These are phyloP conservation scores for Cyberlindnera veronae DNA, from an alignment of 805 yeast species.

Conservation along the genomic window DNA sequence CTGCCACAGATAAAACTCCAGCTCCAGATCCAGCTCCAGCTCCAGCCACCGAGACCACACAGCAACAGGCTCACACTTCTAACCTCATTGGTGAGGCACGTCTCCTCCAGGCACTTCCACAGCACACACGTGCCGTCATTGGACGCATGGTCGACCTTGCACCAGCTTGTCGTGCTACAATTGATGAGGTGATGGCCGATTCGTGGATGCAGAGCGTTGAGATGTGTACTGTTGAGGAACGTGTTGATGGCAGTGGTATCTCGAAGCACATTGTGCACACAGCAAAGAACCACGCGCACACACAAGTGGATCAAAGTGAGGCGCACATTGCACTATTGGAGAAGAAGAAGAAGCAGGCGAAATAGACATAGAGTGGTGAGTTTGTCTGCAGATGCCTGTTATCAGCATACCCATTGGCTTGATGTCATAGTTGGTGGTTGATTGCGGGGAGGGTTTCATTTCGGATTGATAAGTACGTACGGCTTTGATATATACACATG, in stretches of 20 bases:
- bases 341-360: constrained; percentile 57
- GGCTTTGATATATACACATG: too few species aligned
- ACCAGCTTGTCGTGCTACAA: constrained; percentile 80
- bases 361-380: not conserved
- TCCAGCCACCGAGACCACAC: constrained; percentile 26
- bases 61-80: constrained; percentile 51
- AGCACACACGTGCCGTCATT: constrained; percentile 62
- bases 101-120: constrained; percentile 65
- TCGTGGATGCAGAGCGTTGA: constrained; percentile 60
- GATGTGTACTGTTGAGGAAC: constrained; percentile 63
- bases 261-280: constrained; percentile 33
- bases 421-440: too few species aligned
- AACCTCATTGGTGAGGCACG: constrained; percentile 69
- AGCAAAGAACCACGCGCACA: constrained; percentile 71
- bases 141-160: constrained; percentile 79
- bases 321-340: constrained; percentile 95
- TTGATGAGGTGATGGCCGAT: constrained; percentile 74
- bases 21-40: constrained; percentile 22
- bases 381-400: too few species aligned
- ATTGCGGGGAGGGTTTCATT: too few species aligned
- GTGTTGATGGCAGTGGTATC: constrained; percentile 36
- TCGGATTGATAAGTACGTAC: too few species aligned
- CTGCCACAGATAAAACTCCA: constrained; percentile 23
- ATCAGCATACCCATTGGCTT: too few species aligned
- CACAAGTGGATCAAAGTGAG: constrained; percentile 86